These are phyloP conservation scores for Rhodomyrtus psidioides DNA, from an alignment of 441 rosid genomes.

Conservation along the genomic window DNA sequence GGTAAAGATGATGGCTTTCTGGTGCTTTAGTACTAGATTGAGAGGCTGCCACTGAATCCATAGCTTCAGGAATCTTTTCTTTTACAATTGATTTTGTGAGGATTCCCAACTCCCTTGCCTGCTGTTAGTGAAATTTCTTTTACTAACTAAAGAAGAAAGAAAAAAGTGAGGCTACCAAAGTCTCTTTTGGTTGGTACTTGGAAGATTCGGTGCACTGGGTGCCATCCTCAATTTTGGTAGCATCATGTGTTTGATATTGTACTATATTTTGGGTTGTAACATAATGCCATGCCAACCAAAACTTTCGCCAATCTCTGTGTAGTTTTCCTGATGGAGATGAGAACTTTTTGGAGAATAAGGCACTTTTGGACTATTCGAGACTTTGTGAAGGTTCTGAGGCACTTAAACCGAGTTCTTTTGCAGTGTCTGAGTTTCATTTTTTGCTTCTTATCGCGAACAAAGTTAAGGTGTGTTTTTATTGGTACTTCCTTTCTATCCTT, in stretches of 20 bases:
- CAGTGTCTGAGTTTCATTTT: slow-evolving; percentile 95
- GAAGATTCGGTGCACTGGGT: background rate
- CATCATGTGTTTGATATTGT: background rate
- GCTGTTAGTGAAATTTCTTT: background rate
- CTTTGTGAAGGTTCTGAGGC: slow-evolving; percentile 64
- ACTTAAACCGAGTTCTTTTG: slow-evolving; percentile 83
- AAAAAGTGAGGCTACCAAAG: background rate
- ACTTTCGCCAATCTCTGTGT: slow-evolving; percentile 15
- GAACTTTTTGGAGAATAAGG: slow-evolving; percentile 98
- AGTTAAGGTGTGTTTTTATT: slow-evolving; percentile 74
- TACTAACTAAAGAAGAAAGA: background rate
- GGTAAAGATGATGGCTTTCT: slow-evolving; percentile 35
- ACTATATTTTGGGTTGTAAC: background rate
- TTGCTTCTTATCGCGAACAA: slow-evolving; percentile 91
- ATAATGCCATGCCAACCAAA: background rate
- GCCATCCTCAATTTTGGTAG: background rate
- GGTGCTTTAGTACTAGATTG: slow-evolving; percentile 4
- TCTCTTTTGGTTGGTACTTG: background rate
- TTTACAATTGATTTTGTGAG: background rate
- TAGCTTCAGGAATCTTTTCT: background rate
- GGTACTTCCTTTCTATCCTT: slow-evolving; percentile 7
- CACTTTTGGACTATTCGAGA: slow-evolving; percentile 78
- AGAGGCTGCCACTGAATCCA: background rate
- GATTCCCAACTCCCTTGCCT: background rate
- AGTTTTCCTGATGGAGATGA: slow-evolving; percentile 92